phyloP scores from a whole-genome alignment of 495 filamentous ascomycete species.

The Penicillium longicatenatum region DNA sequence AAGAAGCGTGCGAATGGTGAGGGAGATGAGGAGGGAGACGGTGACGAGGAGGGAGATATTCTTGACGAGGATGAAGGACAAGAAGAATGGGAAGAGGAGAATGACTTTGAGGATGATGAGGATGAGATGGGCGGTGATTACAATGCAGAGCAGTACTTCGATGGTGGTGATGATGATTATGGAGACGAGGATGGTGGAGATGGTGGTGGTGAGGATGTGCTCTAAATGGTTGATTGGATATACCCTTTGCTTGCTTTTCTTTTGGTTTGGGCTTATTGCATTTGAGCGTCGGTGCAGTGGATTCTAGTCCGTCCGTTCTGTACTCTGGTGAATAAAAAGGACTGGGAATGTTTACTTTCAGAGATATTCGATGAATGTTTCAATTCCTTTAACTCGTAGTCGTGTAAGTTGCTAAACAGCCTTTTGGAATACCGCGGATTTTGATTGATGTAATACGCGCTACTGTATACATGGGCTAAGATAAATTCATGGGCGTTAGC shows the following conservation, averaged over 20 bases:
- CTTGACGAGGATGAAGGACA: constrained; percentile 50
- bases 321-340: background rate
- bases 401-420: too few relatives aligned
- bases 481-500: too few relatives aligned
- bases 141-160: constrained; percentile 68
- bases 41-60: constrained; percentile 28
- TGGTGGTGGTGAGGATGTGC: constrained; percentile 53
- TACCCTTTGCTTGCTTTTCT: constrained; percentile 37
- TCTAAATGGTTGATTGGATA: constrained; percentile 37
- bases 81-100: constrained; percentile 55
- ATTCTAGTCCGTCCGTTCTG: constrained; percentile 9
- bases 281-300: constrained; percentile 17
- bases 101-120: constrained; percentile 59
- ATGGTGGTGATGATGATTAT: constrained; percentile 61
- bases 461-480: too few relatives aligned
- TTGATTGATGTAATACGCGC: too few relatives aligned
- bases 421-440: too few relatives aligned
- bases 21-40: constrained; percentile 40
- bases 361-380: background rate
- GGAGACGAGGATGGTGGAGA: constrained; percentile 55
- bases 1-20: constrained; percentile 34
- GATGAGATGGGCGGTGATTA: constrained; percentile 62
- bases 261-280: constrained; percentile 10
- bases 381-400: background rate
- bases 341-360: background rate